Evolutionary conservation across 345 rosid genomes (phyloP).

Genomic region (Rhodamnia rubescens): DNA sequence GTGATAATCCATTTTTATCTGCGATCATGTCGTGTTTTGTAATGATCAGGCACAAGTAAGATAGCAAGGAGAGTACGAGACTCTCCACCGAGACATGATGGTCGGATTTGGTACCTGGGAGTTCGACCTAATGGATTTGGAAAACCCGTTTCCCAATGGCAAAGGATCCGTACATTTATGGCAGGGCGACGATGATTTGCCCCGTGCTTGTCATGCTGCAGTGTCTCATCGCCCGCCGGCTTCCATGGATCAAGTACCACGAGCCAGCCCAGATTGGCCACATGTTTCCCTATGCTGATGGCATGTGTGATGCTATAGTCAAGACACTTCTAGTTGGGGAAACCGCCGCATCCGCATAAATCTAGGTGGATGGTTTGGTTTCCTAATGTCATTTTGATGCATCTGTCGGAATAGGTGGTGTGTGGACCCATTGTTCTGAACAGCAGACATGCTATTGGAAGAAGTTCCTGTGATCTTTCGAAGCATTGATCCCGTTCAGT

Average conservation of each 20-base stretch:
- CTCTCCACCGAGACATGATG: slow-evolving; percentile 35
- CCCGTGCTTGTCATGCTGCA: slow-evolving; percentile 41
- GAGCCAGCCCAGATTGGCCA: slow-evolving; percentile 51
- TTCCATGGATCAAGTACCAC: slow-evolving; percentile 54
- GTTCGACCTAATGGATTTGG: slow-evolving; percentile 39
- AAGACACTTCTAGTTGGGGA: slow-evolving; percentile 28
- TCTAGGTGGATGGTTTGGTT: neutral
- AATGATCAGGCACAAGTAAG: slow-evolving; percentile 12
- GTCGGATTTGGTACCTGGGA: slow-evolving; percentile 52
- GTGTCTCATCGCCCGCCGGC: slow-evolving; percentile 33
- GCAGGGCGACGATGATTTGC: slow-evolving; percentile 51
- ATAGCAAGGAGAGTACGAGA: slow-evolving; percentile 54
- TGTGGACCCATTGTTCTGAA: neutral
- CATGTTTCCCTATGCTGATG: slow-evolving; percentile 27
- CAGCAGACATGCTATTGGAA: neutral
- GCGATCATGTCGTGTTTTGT: neutral
- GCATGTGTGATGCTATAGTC: slow-evolving; percentile 27
- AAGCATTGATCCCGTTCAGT: neutral
- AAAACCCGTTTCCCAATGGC: slow-evolving; percentile 30
- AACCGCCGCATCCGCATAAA: neutral
- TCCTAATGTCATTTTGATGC: neutral
- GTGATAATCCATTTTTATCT: neutral
- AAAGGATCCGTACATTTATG: slow-evolving; percentile 49
- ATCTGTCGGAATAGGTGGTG: neutral
- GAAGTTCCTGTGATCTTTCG: neutral